A percentile compares a stretch with the other conserved stretches of the same genome.
These are phyloP conservation scores for Auricularia heimuer DNA, from an alignment of 768 basidiomycete genomes.

Conservation along the genomic window DNA sequence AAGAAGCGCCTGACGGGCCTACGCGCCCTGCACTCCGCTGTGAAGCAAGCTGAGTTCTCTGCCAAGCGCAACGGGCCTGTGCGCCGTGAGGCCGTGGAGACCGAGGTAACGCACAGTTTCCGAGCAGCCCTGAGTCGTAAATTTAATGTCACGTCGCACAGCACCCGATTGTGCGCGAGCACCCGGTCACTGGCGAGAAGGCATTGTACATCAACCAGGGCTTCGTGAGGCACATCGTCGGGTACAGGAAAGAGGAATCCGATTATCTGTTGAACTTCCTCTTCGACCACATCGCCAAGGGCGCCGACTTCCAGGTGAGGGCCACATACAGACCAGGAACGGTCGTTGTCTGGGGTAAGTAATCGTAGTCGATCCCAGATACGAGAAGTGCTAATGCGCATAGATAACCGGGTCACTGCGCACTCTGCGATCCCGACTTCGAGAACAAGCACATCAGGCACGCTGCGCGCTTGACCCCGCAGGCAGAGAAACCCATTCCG, in stretches of 20 bases:
- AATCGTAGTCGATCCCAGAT: background rate
- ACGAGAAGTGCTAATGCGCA: background rate
- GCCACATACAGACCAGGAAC: slow-evolving; percentile 43
- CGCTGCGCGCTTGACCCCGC: slow-evolving; percentile 38
- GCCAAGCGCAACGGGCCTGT: slow-evolving; percentile 34
- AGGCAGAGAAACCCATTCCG: slow-evolving; percentile 37
- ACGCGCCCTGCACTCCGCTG: slow-evolving; percentile 45
- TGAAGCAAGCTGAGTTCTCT: slow-evolving; percentile 39
- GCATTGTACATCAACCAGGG: slow-evolving; percentile 48
- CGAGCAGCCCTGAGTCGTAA: background rate
- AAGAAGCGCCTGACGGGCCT: slow-evolving; percentile 48
- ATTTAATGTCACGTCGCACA: slow-evolving; percentile 9
- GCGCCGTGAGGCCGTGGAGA: slow-evolving; percentile 40
- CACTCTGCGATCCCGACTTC: slow-evolving; percentile 38
- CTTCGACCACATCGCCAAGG: slow-evolving; percentile 42
- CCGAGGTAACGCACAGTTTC: slow-evolving; percentile 23
- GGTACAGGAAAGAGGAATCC: slow-evolving; percentile 45
- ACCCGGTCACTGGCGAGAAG: slow-evolving; percentile 56
- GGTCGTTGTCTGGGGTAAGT: slow-evolving; percentile 44
- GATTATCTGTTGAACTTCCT: slow-evolving; percentile 46
- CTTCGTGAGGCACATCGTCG: slow-evolving; percentile 46
- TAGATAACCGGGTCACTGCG: slow-evolving; percentile 40
- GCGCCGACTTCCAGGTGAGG: slow-evolving; percentile 40
- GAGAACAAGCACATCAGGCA: slow-evolving; percentile 29
- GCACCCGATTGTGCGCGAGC: slow-evolving; percentile 48